Percentiles rank a stretch among this genome's conserved stretches.
phyloP scores from a whole-genome alignment of 106 monocot genomes.

The Alisma plantagoaquatica region DNA sequence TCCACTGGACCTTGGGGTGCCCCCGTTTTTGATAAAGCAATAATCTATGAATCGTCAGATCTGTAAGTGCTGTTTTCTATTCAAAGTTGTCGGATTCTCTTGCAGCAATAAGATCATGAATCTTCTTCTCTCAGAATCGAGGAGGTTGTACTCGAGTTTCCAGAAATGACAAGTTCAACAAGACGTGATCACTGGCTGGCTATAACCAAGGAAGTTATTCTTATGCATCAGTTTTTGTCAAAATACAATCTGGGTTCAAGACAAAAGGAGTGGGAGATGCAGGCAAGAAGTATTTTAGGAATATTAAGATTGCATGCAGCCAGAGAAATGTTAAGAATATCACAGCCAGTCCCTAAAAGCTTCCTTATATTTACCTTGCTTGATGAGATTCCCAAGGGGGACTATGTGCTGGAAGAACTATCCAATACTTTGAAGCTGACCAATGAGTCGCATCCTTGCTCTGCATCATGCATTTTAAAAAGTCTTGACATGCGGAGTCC shows the following conservation, averaged over 20 bases:
- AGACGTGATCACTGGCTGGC: slow-evolving; percentile 83
- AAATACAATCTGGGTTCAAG: slow-evolving; percentile 39
- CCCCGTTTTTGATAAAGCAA: slow-evolving; percentile 76
- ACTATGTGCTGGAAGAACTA: slow-evolving; percentile 70
- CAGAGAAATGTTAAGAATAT: slow-evolving; percentile 82
- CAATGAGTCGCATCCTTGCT: slow-evolving; percentile 32
- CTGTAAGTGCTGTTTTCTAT: slow-evolving; percentile 22
- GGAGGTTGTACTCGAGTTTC: slow-evolving; percentile 74
- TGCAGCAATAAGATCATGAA: background rate
- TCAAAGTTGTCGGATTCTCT: background rate
- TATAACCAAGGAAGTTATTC: slow-evolving; percentile 57
- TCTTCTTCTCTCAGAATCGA: slow-evolving; percentile 53
- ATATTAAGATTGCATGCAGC: slow-evolving; percentile 87
- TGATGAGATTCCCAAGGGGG: slow-evolving; percentile 85
- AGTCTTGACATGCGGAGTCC: slow-evolving; percentile 35
- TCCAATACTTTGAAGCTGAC: slow-evolving; percentile 35
- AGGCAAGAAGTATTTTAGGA: slow-evolving; percentile 62
- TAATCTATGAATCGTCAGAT: slow-evolving; percentile 42
- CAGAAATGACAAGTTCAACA: slow-evolving; percentile 88
- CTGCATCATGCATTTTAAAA: slow-evolving; percentile 54
- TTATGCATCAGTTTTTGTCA: slow-evolving; percentile 56
- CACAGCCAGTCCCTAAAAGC: slow-evolving; percentile 53
- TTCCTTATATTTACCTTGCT: slow-evolving; percentile 83
- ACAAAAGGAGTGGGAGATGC: slow-evolving; percentile 52
- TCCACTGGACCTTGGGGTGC: slow-evolving; percentile 92